A percentile compares a stretch with the other conserved stretches of the same genome.
Evolutionary conservation across 164 flowering plant species (phyloP).

Genomic region (Kingdonia uniflora): DNA sequence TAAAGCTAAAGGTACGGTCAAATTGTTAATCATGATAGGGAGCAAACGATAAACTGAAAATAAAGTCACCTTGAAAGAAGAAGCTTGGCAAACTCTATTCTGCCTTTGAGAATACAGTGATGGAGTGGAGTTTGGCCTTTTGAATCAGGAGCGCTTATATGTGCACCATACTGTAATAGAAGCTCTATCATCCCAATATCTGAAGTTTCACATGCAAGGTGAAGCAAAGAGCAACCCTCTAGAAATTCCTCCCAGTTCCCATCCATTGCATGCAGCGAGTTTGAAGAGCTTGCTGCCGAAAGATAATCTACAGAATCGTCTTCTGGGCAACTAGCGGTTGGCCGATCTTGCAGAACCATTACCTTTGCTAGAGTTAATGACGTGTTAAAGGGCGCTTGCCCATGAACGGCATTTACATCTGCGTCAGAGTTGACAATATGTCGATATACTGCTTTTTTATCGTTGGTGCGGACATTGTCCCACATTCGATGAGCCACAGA

Average conservation of each 20-base stretch:
- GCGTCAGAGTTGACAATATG: slow-evolving; percentile 49
- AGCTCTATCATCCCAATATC: slow-evolving; percentile 89
- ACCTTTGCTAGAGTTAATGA: slow-evolving; percentile 40
- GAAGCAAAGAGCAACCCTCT: slow-evolving; percentile 66
- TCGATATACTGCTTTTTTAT: slow-evolving; percentile 70
- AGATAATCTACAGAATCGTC: slow-evolving; percentile 21
- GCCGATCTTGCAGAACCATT: slow-evolving; percentile 56
- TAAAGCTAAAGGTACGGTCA: too few species aligned
- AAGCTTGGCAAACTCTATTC: slow-evolving; percentile 38
- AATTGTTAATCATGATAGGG: too few species aligned
- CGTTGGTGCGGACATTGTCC: slow-evolving; percentile 61
- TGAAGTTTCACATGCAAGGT: slow-evolving; percentile 71
- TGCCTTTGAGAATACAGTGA: slow-evolving; percentile 45
- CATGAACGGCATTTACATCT: slow-evolving; percentile 51
- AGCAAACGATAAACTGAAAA: background rate
- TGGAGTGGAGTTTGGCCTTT: slow-evolving; percentile 74
- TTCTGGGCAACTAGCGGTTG: slow-evolving; percentile 17
- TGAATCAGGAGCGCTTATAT: slow-evolving; percentile 54
- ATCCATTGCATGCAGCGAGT: slow-evolving; percentile 19
- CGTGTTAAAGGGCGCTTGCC: slow-evolving; percentile 26
- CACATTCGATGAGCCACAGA: slow-evolving; percentile 56
- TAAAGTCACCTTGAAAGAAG: slow-evolving; percentile 52
- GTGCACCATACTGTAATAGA: slow-evolving; percentile 82
- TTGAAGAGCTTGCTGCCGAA: slow-evolving; percentile 21
- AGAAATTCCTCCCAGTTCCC: slow-evolving; percentile 26